A percentile compares a stretch with the other conserved stretches of the same genome.
phyloP scores from a whole-genome alignment of 768 basidiomycete genomes.

The Leccinum uliginosum region DNA sequence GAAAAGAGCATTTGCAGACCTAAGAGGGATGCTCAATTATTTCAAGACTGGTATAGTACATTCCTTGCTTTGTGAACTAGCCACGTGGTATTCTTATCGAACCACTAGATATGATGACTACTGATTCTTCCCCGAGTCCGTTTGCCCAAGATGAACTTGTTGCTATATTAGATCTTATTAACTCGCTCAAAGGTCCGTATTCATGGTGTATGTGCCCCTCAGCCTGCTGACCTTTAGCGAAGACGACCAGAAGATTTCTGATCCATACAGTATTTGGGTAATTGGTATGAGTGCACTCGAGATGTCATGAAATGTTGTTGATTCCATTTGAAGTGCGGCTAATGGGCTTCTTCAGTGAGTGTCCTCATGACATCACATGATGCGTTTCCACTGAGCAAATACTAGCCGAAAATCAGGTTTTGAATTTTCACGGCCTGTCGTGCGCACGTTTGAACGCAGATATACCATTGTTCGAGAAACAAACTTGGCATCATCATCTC shows the following conservation, averaged over 20 bases:
- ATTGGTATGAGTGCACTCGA: neutral
- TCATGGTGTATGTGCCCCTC: neutral
- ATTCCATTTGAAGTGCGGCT: constrained; percentile 8
- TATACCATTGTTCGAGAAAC: constrained; percentile 1
- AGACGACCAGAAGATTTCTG: constrained; percentile 1
- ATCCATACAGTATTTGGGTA: neutral
- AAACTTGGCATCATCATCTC: neutral
- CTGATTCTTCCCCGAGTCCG: constrained; percentile 15
- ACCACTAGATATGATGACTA: constrained; percentile 11
- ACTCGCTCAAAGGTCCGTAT: constrained; percentile 10
- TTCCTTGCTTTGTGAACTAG: neutral
- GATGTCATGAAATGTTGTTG: neutral
- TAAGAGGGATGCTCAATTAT: constrained; percentile 15
- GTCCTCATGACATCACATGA: neutral
- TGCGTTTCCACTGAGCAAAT: neutral
- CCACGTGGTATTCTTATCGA: neutral
- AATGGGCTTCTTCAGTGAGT: constrained; percentile 14
- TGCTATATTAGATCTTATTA: constrained; percentile 10
- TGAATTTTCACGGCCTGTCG: constrained; percentile 8
- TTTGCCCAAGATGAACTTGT: constrained; percentile 13
- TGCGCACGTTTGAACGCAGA: constrained; percentile 13
- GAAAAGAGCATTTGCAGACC: constrained; percentile 1
- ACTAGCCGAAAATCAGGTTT: constrained; percentile 12
- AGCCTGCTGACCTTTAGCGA: neutral
- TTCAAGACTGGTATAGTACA: constrained; percentile 8